Evolutionary conservation across 225 moss, liverwort and hornwort species (phyloP).

Genomic region (Pseudoscleropodium purum): DNA sequence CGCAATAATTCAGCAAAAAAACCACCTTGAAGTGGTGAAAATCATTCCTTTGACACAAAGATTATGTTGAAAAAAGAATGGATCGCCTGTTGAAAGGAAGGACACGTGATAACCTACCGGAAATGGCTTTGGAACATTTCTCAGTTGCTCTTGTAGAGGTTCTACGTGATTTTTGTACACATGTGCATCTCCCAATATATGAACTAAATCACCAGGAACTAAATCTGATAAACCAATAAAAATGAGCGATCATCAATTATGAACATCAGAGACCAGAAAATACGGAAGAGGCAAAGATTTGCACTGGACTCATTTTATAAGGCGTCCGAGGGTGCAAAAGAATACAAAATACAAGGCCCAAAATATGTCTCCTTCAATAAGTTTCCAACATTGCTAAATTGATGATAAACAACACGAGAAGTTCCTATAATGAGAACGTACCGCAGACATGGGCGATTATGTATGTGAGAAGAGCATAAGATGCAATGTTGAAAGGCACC

Average conservation of each 20-base stretch:
- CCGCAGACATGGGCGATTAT: conserved; percentile 90
- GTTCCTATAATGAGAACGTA: conserved; percentile 1
- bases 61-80: background rate
- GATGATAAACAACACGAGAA: background rate
- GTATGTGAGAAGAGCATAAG: conserved; percentile 86
- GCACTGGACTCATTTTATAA: background rate
- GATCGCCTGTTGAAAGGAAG: background rate
- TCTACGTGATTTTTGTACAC: conserved; percentile 82
- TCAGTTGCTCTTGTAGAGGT: conserved; percentile 65
- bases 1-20: background rate
- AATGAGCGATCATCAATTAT: background rate
- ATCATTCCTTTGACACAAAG: background rate
- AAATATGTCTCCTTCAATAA: background rate
- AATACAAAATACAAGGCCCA: background rate
- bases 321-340: no score
- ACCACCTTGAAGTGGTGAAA: background rate
- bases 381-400: background rate
- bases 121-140: conserved; percentile 70
- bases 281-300: background rate
- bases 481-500: conserved; percentile 93
- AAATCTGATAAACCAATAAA: conserved; percentile 30
- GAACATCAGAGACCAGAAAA: background rate
- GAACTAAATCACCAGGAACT: conserved; percentile 85
- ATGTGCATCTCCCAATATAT: conserved; percentile 84
- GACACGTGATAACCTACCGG: conserved; percentile 30